Evolutionary conservation across 495 filamentous ascomycete genomes (phyloP), one percentile per base, ranked within the genome.

Genomic region (Penicillium manginii): DNA sequence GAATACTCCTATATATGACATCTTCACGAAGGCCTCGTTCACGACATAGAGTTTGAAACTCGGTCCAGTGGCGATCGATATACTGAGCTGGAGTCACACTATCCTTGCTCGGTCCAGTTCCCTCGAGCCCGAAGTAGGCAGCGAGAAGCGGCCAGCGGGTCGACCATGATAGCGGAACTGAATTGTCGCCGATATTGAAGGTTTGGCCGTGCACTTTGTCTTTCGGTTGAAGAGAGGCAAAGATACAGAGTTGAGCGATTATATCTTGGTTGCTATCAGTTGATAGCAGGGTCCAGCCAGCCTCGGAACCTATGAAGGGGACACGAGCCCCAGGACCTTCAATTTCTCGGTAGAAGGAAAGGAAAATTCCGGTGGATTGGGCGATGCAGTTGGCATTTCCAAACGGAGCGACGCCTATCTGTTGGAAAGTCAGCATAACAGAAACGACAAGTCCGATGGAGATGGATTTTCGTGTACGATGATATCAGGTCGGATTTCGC

Each of bases 131-230:
- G 57, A 80, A 79, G 50, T 73, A 73, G 7, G 31, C 50, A 2
- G 42, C 21, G n/a, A 68, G 35, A 6, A 57, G 53, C 3, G 65
- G 65, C 65, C 65, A 68, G 22, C 50, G 52, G 2, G 47, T 14
- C 22, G 50, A 37, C 65, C 65, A 68, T 14, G 57, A 39, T 2
- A 18, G 17, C 0, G 65, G 65, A 6, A 26, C 88, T 3, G 83
- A 60, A 4, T 76, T 72, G 53, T 91, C 84, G 23, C 62, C 67
- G 45, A 87, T 86, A 55, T 85, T 78, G 68, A 81, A 86, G 2
- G 82, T 82, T 53, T 82, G 84, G 12, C 72, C 76, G 40, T 69
- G 65, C 0, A 81, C 78, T 54, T 89, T 81, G 2, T 73, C 60
- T 1, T 62, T 63, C 18, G 68, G 46, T 40, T 71, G 49, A 4